phyloP scores from a whole-genome alignment of 2,329 filamentous ascomycete species.

The Volutella citrinella region DNA sequence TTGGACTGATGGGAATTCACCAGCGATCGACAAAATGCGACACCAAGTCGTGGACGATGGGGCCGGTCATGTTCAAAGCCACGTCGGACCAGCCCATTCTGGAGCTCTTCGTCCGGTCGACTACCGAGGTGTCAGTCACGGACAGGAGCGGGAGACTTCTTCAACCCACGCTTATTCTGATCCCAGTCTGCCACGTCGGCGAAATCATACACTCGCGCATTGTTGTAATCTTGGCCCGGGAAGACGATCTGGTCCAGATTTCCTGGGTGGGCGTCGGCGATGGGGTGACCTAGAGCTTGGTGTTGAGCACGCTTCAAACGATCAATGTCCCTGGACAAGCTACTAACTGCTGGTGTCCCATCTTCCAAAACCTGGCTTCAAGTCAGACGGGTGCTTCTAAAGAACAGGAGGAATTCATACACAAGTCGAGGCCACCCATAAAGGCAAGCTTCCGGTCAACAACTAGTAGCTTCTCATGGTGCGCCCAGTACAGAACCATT shows the following conservation, averaged over 20 bases:
- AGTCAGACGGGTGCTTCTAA: conserved; percentile 17
- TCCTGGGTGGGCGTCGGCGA: conserved; percentile 78
- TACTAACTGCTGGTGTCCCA: conserved; percentile 75
- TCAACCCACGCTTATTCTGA: conserved; percentile 66
- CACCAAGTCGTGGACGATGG: conserved; percentile 70
- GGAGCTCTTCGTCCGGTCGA: conserved; percentile 74
- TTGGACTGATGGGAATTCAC: too few relatives aligned
- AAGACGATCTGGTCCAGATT: conserved; percentile 76
- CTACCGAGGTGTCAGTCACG: conserved; percentile 25
- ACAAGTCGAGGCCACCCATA: conserved; percentile 89
- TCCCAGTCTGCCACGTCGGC: conserved; percentile 74
- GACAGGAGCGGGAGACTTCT: background rate
- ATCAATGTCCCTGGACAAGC: conserved; percentile 10
- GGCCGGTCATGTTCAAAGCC: conserved; percentile 70
- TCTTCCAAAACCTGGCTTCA: conserved; percentile 65
- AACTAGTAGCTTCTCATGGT: conserved; percentile 87
- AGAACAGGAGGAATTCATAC: conserved; percentile 33
- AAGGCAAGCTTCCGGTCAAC: conserved; percentile 78
- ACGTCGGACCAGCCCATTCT: conserved; percentile 95
- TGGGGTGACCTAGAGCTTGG: conserved; percentile 68
- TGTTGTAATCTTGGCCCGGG: conserved; percentile 91
- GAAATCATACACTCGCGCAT: conserved; percentile 81
- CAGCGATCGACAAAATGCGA: conserved; percentile 82
- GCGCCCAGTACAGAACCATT: conserved; percentile 85
- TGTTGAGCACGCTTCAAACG: too few relatives aligned